Base-by-base conservation (phyloP, 2,329 filamentous ascomycete genomes). In the Macrophomina pseudophaseolina region DNA sequence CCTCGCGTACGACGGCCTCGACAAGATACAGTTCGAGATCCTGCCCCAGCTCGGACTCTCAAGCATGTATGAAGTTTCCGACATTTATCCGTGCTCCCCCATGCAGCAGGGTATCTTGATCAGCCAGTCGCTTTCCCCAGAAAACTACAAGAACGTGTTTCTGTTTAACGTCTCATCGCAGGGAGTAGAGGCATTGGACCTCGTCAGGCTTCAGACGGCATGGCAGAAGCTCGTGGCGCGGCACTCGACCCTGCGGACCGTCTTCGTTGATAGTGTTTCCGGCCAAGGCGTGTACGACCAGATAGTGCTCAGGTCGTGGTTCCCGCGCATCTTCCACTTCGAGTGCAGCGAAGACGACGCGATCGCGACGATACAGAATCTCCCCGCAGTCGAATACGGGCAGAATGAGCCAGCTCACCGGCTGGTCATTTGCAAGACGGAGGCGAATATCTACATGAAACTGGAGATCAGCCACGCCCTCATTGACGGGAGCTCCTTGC, bases 381-480 rank as follows among this genome's bases (percentile, higher is more conserved):
- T 73, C 23, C 72, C 42, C 8, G 49, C 18, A 9, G 49, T 49
- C 48, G 18, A 23, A 12, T 48, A 75, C 40, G 74, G 75, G 48
- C 76, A 73, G 65, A 70, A 72, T 30, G 68, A 75, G 14, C 79
- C 83, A 3, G 79, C 82, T 32, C 81, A 85, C 70, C 44, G 46
- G 14, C 59, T 63, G 28, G 28, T 32, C 18, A 8, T 63, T 9
- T 49, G 33, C n/a, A 48, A 28, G 44, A 40, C 42, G 14, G 32
- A 30, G 30, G n/a, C 59, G 1, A 32, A 32, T n/a, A 32, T 38
- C 44, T 44, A 38, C 23, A 49, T 63, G 59, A 78, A 79, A 6
- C 73, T 86, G 16, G 84, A 86, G 65, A 74, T 86, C 23, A 85
- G 80, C 68, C 84, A 86, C 69, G 81, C 80, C 11, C 81, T 84